Conservation (phyloP, 1,284 basidiomycete genomes). For the Ganoderma lingzhi region DNA sequence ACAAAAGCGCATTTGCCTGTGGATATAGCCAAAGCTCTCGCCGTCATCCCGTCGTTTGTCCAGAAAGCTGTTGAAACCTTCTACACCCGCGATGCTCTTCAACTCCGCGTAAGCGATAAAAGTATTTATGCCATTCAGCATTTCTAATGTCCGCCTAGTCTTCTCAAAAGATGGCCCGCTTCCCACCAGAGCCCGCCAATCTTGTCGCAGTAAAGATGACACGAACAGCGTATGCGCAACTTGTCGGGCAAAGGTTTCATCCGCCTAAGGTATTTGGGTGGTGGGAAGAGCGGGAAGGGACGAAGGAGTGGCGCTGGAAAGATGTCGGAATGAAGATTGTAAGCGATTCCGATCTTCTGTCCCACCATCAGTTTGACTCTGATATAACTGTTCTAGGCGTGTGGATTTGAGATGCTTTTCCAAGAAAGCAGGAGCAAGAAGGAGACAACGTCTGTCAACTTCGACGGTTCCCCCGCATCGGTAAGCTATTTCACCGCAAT, state of each 20-base stretch:
- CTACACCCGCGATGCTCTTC: conserved; percentile 90
- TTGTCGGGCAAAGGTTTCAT: conserved; percentile 90
- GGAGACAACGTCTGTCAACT: conserved; percentile 45
- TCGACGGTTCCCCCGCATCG: conserved; percentile 52
- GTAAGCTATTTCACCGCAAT: conserved; percentile 47
- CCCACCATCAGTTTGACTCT: background rate
- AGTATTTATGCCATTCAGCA: background rate
- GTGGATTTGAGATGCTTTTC: conserved; percentile 95
- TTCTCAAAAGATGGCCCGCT: conserved; percentile 88
- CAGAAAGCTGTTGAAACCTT: conserved; percentile 91
- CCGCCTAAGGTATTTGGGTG: conserved; percentile 90
- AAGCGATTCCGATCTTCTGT: conserved; percentile 29
- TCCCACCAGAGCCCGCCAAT: conserved; percentile 75
- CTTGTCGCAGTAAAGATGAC: conserved; percentile 80
- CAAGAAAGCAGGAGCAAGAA: conserved; percentile 74
- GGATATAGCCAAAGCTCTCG: conserved; percentile 80
- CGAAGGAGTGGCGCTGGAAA: conserved; percentile 74
- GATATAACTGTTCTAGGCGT: conserved; percentile 60
- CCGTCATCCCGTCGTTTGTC: conserved; percentile 71
- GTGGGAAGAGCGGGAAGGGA: conserved; percentile 71
- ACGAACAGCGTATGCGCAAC: conserved; percentile 91
- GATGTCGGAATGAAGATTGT: conserved; percentile 94
- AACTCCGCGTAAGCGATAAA: conserved; percentile 74
- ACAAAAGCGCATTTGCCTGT: conserved; percentile 85
- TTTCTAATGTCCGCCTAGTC: conserved; percentile 54